Percentiles rank a stretch among this genome's conserved stretches.
These are phyloP conservation scores for Aspergillus campestris DNA, from an alignment of 495 filamentous ascomycete genomes.

Conservation along the genomic window DNA sequence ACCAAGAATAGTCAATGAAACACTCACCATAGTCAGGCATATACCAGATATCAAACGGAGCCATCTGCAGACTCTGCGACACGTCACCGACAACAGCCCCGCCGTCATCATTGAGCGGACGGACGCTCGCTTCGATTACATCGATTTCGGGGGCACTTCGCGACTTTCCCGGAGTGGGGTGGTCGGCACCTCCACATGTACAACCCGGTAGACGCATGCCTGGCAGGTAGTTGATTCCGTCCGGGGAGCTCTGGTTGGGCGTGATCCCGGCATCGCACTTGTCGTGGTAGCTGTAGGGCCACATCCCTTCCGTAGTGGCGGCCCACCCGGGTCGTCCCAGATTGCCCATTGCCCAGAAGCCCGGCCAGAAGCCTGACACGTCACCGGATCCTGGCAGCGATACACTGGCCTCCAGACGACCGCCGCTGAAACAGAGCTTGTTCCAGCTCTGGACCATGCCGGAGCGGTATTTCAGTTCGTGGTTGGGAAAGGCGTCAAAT, in stretches of 20 bases:
- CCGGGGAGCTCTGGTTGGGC: constrained; percentile 61
- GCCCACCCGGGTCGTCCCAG: constrained; percentile 62
- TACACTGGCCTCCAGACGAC: constrained; percentile 66
- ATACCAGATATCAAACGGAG: constrained; percentile 71
- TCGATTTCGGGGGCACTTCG: constrained; percentile 71
- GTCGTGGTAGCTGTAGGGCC: constrained; percentile 72
- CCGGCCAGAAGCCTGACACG: constrained; percentile 67
- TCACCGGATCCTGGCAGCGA: constrained; percentile 66
- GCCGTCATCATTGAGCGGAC: constrained; percentile 39
- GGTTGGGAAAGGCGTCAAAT: constrained; percentile 61
- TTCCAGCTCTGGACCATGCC: constrained; percentile 85
- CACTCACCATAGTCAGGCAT: constrained; percentile 56
- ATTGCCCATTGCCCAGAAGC: constrained; percentile 77
- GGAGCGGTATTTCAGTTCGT: constrained; percentile 62
- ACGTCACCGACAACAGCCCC: constrained; percentile 47
- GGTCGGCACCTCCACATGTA: constrained; percentile 56
- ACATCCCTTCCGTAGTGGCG: constrained; percentile 64
- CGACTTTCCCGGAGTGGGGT: constrained; percentile 62
- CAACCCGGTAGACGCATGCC: constrained; percentile 70
- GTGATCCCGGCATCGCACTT: constrained; percentile 69
- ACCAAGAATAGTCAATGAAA: not conserved
- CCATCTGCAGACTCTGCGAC: constrained; percentile 66
- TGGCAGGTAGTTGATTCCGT: constrained; percentile 61
- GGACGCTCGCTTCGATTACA: constrained; percentile 61
- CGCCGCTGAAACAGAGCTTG: constrained; percentile 69